Base-by-base conservation (phyloP, 768 basidiomycete genomes). In the Botryobasidium botryosum region DNA sequence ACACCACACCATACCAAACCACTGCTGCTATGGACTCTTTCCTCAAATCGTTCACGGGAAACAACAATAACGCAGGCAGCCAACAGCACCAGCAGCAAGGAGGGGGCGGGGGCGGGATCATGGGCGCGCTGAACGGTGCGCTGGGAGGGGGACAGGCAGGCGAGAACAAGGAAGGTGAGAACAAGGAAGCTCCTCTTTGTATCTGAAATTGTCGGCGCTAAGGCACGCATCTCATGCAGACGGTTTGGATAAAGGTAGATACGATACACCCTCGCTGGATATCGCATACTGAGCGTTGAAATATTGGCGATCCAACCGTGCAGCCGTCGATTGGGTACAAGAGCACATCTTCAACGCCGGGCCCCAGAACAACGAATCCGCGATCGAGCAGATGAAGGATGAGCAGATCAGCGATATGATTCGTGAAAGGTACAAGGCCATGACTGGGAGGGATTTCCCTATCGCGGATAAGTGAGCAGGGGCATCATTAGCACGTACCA, bases 341-440 rank as follows among this genome's bases (percentile, higher is more conserved):
- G 62, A 67, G 51, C 64, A 66, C 51, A 54, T 65, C 25, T 50
- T 68, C 27, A 55, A 57, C 27, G 45, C 59, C 37, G 65, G 65
- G 10, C 50, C 54, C 32, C 66, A 68, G 53, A 52, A 56, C 17
- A 54, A 66, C 49, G 66, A 68, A 51, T 54, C 57, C 17, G 62
- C 59, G 3, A 20, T 61, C 25, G 65, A 67, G 52, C 64, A 67
- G 53, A 44, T 56, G 50, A 68, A 66, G 48, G 66, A 67, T 51
- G 58, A 62, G 44, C 56, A 59, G 52, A 64, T 66, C 46, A 57
- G 60, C 7, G 54, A 57, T 50, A 56, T 53, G n/a, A 57, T 67
- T 28, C 50, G 62, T 7, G 43, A 45, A 5, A 53, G 53, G 21
- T 67, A 57, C 46, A 64, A 64, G 55, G 52, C 50, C 27, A 45